Percentiles rank a stretch among this genome's conserved stretches.
Evolutionary conservation across 768 basidiomycete species (phyloP).

Genomic region (Chalciporus sphaerocephalus): DNA sequence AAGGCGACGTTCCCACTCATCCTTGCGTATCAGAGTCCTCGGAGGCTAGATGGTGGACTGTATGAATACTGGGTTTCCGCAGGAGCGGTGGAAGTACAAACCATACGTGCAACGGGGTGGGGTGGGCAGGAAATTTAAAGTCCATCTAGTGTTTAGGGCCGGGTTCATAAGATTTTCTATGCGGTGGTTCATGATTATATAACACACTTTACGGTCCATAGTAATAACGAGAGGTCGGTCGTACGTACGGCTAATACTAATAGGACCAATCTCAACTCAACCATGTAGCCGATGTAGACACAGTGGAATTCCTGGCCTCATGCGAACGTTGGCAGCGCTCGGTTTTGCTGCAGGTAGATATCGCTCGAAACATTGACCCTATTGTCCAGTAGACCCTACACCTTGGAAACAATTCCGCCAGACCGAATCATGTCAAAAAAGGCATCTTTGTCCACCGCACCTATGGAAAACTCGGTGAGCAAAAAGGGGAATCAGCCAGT

Average conservation of each 20-base stretch:
- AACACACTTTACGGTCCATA: no score
- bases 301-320: no score
- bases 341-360: no score
- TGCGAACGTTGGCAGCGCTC: no score
- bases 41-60: conserved; percentile 33
- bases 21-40: conserved; percentile 61
- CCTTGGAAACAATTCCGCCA: conserved; percentile 73
- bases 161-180: conserved; percentile 12
- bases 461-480: conserved; percentile 31
- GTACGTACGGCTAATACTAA: no score
- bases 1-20: conserved; percentile 84
- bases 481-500: conserved; percentile 3
- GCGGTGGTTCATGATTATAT: not conserved
- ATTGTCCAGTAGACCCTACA: conserved; percentile 29
- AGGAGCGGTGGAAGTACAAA: conserved; percentile 19
- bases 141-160: conserved; percentile 37
- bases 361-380: not conserved
- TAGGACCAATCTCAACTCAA: no score
- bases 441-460: conserved; percentile 59
- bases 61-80: conserved; percentile 1
- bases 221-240: no score
- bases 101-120: conserved; percentile 28
- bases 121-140: conserved; percentile 30
- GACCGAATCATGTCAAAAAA: conserved; percentile 83
- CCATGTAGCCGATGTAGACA: no score